Evolutionary conservation across 2,329 filamentous ascomycete species (phyloP), one percentile per base, ranked within the genome.

Genomic region (Mariannaea elegans): DNA sequence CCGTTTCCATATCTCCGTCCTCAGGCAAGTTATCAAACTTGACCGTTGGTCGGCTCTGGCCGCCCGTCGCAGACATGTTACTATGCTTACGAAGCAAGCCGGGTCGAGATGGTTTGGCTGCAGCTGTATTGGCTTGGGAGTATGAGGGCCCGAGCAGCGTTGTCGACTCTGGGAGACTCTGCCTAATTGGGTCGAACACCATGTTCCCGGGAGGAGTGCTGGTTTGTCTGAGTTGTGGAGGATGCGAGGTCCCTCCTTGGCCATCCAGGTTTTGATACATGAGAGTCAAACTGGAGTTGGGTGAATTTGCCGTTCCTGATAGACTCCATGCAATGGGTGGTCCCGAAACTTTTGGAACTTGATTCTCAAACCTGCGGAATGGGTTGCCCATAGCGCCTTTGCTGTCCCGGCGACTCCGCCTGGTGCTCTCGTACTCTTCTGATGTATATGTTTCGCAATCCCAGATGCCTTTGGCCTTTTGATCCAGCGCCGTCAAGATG

Each of bases 221-320:
- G 7, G 79, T 79, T 2, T 81, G 78, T 10, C 64, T 65, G 2
- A 61, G 5, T 10, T 56, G 65, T 3, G 44, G 41, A 16, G 61
- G 47, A 21, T 67, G 67, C 8, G 29, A 23, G 7, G 56, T 19
- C 7, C 41, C 29, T 45, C 32, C 29, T 51, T 52, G 6, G 39
- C 39, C 38, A 19, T 70, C 68, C 24, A 59, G 49, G 66, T 85
- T 88, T 60, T 91, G 88, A 72, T 93, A 96, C 71, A 96, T 86
- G 56, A 94, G 84, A 1, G 92, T 94, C 4, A 97, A 79, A 71
- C 92, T 95, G 0, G 92, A 93, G 63, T 88, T 93, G 1, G 92
- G 90, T 3, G 92, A 95, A 70, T 96, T 93, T 54, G 92, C 93
- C 2, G 90, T 94, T 13, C 93, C 93, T 0, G 93, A 93, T n/a